These are phyloP conservation scores for Fraxinus nigra DNA, from an alignment of 305 asterid species.

Conservation along the genomic window DNA sequence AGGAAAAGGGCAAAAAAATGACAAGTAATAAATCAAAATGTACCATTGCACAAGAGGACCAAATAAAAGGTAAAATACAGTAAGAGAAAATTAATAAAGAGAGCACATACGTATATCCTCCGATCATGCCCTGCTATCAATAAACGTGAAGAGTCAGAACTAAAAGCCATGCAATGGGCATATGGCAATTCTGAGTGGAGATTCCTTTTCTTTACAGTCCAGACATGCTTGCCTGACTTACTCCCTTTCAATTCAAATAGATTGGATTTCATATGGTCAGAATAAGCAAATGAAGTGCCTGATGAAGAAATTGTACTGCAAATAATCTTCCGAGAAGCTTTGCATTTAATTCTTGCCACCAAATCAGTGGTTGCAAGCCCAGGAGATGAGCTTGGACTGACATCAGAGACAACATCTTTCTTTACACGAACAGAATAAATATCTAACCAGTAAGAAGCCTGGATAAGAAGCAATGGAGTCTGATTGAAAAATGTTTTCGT, in stretches of 20 bases:
- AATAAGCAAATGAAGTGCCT: slow-evolving; percentile 77
- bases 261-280: slow-evolving; percentile 73
- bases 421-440: slow-evolving; percentile 49
- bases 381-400: slow-evolving; percentile 47
- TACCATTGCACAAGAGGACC: background rate
- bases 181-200: slow-evolving; percentile 64
- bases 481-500: slow-evolving; percentile 44
- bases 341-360: slow-evolving; percentile 73
- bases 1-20: background rate
- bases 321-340: slow-evolving; percentile 75
- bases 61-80: background rate
- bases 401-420: slow-evolving; percentile 45
- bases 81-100: slow-evolving; percentile 9
- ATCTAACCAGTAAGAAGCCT: slow-evolving; percentile 61
- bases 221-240: slow-evolving; percentile 46
- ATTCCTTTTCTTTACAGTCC: slow-evolving; percentile 65
- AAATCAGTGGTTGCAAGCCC: slow-evolving; percentile 62
- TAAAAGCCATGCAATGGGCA: slow-evolving; percentile 85
- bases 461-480: slow-evolving; percentile 74
- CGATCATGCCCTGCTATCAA: slow-evolving; percentile 86
- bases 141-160: slow-evolving; percentile 74
- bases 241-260: slow-evolving; percentile 69
- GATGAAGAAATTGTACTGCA: slow-evolving; percentile 86
- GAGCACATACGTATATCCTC: slow-evolving; percentile 65
- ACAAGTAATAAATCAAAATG: background rate